Conservation (phyloP, 83 land plant species). For the Thuja plicata region DNA sequence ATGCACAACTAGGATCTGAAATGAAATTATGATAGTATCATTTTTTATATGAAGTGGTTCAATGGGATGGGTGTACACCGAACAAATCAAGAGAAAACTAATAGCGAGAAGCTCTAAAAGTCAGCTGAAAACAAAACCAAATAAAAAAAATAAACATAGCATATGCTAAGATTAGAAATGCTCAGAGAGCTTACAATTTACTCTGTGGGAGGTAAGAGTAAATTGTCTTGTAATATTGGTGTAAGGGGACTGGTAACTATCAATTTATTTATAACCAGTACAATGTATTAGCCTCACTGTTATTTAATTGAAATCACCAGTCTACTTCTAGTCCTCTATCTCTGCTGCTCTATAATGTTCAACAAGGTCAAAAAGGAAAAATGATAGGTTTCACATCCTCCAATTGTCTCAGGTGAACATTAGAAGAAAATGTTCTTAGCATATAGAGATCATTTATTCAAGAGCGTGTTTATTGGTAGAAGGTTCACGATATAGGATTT, state of each 20-base stretch:
- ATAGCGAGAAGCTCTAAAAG: not conserved
- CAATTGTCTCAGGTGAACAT: not conserved
- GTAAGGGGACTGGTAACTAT: not conserved
- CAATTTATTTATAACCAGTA: not conserved
- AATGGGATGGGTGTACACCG: not conserved
- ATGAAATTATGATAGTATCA: not conserved
- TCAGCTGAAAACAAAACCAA: not conserved
- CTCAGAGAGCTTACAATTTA: not conserved
- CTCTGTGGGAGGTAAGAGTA: not conserved
- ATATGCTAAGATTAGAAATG: not conserved
- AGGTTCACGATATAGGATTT: not conserved
- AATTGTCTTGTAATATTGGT: not conserved
- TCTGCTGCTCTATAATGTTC: not conserved
- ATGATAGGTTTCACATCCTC: not conserved
- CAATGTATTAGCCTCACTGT: not conserved
- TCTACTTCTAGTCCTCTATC: not conserved
- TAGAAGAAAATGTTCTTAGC: not conserved
- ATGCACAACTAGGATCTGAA: not conserved
- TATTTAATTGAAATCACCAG: not conserved
- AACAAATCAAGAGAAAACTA: not conserved
- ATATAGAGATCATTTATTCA: not conserved
- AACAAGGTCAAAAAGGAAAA: not conserved
- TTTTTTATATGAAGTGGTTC: not conserved
- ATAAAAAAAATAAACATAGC: not conserved
- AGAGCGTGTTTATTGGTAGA: not conserved